Evolutionary conservation across 1,284 basidiomycete genomes (phyloP).

Genomic region (Moesziomyces sp.): DNA sequence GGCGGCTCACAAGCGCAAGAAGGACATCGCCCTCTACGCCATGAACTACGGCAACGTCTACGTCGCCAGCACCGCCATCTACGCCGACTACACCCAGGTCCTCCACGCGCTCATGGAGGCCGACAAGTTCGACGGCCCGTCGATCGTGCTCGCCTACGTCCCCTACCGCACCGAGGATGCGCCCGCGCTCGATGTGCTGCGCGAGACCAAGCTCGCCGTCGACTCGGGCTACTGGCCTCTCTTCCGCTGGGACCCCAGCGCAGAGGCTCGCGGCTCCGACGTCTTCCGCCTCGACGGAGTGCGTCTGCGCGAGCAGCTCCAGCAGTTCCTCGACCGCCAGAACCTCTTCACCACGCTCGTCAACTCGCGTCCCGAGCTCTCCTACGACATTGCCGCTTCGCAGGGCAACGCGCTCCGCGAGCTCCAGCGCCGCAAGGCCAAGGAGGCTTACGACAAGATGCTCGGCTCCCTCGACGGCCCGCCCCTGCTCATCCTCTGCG

Average conservation of each 20-base stretch:
- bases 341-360: conserved; percentile 94
- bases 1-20: conserved; percentile 66
- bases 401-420: conserved; percentile 85
- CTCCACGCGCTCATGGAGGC: conserved; percentile 92
- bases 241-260: conserved; percentile 95
- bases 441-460: conserved; percentile 86
- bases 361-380: conserved; percentile 79
- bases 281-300: conserved; percentile 91
- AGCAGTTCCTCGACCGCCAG: conserved; percentile 93
- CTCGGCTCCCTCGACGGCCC: conserved; percentile 88
- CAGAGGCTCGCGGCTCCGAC: conserved; percentile 79
- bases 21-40: conserved; percentile 76
- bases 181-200: conserved; percentile 86
- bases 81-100: conserved; percentile 93
- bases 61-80: conserved; percentile 93
- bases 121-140: conserved; percentile 88
- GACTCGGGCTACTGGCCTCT: conserved; percentile 98
- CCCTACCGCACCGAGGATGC: conserved; percentile 80
- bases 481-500: conserved; percentile 87
- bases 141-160: conserved; percentile 92
- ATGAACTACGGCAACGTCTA: conserved; percentile 99
- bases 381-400: conserved; percentile 84
- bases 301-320: conserved; percentile 91
- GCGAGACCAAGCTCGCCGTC: conserved; percentile 96
- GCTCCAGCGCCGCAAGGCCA: conserved; percentile 83